Base-by-base conservation (phyloP, 352 stramenopile species). In the Globisporangium spiculum region DNA sequence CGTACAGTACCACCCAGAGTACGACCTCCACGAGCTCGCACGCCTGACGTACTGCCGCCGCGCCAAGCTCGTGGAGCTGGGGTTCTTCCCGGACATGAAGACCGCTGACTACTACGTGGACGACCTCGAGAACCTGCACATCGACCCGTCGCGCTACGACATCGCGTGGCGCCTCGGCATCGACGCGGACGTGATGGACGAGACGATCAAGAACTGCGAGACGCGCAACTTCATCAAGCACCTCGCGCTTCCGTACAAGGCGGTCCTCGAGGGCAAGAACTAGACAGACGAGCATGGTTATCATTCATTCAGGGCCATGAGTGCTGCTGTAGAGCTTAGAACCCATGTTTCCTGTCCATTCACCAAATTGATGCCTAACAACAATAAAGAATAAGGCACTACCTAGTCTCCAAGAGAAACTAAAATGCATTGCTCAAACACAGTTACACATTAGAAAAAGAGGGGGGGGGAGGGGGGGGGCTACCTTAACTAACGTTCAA, bases 181-280 rank as follows among this genome's bases (percentile, higher is more conserved):
- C 18, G 87, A 94, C 69, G 79, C 81, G 41, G 85, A 94, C 55
- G 87, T 94, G 34, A 86, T 94, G 81, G 82, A 93, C 65, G 85
- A 91, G 68, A 91, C 75, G 56, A 81, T 92, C 44, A 82, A 82
- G 48, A 72, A 89, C 72, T 92, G 82, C 67, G 87, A 94, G 71
- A 88, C 79, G 52, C 83, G 85, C 77, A 94, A 94, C 78, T 94
- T 93, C 64, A 88, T 94, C 74, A 93, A 94, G 74, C 74, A 93
- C 70, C 81, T 93, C 22, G 87, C 83, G 60, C 67, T 93, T 67
- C 87, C 87, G 30, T 87, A 92, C 75, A 92, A 90, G 70, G 73
- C 80, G 52, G 66, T 68, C 24, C 18, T 78, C 12, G 75, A 84
- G 55, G 62, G n/a, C n/a, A 80, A 63, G 59, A 66, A 66, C 4